Evolutionary conservation across 768 basidiomycete genomes (phyloP), one percentile per base, ranked within the genome.

Genomic region (Mycena maculata): DNA sequence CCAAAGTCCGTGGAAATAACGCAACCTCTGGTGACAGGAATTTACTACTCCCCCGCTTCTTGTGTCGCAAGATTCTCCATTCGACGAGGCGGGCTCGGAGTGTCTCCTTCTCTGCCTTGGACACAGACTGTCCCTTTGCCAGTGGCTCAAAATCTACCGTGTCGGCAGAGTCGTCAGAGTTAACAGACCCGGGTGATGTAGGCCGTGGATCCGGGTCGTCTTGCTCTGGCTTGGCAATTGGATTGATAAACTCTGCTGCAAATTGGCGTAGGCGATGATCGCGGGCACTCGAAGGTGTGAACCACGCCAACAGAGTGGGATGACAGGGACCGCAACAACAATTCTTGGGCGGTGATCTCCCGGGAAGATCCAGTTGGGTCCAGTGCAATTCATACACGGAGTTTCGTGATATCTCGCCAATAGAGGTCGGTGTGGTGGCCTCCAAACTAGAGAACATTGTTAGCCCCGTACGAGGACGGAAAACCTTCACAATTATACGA

Each of bases 301-400:
- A 59, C 25, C 12, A 20, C 3, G 36, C 54, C 2, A 53, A n/a
- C 4, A 61, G 52, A 4, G 7, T 23, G 2, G 68, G 65, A 33
- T 69, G 60, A 28, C 68, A 67, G 1, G 23, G 11, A 3, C 47
- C 36, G 25, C 68, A 69, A 47, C 68, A 69, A 36, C 68, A 53
- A 47, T 68, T 30, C 4, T 25, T 28, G 15, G 65, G 58, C 27
- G 58, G 48, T 20, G 54, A 22, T 47, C 18, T 42, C 10, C 49
- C 48, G 8, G 60, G 52, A n/a, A 58, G 57, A 31, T 63, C 49
- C 25, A 61, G 25, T 10, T 39, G 39, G 1, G 58, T 67, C 66
- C 68, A 60, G 27, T 23, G 13, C n/a, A 66, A 27, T 13, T 66
- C 55, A 44, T 60, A 67, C 8, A 44, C 39, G 1, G 49, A 54